A percentile compares a stretch with the other conserved stretches of the same genome.
These are phyloP conservation scores for Golubevia pallescens DNA, from an alignment of 1,284 basidiomycete species.

Conservation along the genomic window DNA sequence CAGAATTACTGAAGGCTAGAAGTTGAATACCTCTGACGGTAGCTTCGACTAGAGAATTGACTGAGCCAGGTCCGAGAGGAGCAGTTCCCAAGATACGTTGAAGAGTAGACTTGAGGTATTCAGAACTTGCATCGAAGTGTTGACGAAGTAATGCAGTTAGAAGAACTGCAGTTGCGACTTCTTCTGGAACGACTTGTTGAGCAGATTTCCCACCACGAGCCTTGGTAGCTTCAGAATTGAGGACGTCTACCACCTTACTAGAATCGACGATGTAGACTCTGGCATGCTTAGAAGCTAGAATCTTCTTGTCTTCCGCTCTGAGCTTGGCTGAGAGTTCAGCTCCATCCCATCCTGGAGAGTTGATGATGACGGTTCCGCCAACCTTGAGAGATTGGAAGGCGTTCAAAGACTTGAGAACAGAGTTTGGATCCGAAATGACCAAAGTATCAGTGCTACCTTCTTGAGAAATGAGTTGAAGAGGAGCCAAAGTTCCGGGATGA, in stretches of 20 bases:
- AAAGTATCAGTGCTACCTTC: slow-evolving; percentile 37
- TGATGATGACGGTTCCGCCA: slow-evolving; percentile 55
- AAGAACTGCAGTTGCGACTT: slow-evolving; percentile 47
- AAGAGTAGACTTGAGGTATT: slow-evolving; percentile 28
- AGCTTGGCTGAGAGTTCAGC: slow-evolving; percentile 54
- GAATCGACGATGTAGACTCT: slow-evolving; percentile 48
- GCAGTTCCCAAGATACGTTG: slow-evolving; percentile 43
- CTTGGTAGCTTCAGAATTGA: slow-evolving; percentile 38
- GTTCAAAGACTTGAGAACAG: slow-evolving; percentile 45
- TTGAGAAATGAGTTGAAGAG: slow-evolving; percentile 43
- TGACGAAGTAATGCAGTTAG: slow-evolving; percentile 37
- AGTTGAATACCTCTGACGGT: slow-evolving; percentile 32
- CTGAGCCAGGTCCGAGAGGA: slow-evolving; percentile 44
- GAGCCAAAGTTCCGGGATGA: slow-evolving; percentile 33
- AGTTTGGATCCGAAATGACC: slow-evolving; percentile 44
- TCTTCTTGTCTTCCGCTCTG: slow-evolving; percentile 47
- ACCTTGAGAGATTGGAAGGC: slow-evolving; percentile 44
- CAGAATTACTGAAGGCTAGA: slow-evolving; percentile 30
- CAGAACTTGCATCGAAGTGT: slow-evolving; percentile 29
- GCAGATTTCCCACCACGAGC: slow-evolving; percentile 45
- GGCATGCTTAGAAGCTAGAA: slow-evolving; percentile 43
- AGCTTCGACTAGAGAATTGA: slow-evolving; percentile 41
- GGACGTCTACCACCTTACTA: slow-evolving; percentile 35
- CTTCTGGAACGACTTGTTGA: slow-evolving; percentile 33
- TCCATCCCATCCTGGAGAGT: slow-evolving; percentile 46